Conservation (phyloP, 192 early-diverging fungal species). For the Pilaira anomala region DNA sequence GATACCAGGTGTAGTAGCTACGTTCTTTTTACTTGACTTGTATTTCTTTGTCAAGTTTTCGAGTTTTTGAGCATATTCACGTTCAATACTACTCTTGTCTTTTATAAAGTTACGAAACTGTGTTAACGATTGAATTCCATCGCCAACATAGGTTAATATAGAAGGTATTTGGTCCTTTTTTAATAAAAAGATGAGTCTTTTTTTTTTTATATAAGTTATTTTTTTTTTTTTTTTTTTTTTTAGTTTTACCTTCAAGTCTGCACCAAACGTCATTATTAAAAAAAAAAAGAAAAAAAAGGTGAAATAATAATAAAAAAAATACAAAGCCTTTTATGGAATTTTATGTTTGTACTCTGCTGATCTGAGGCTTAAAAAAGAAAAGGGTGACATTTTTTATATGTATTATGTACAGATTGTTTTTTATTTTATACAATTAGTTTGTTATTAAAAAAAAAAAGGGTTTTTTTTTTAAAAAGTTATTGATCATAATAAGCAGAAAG, state of each 20-base stretch:
- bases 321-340: too few species aligned
- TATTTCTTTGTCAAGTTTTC: slow-evolving; percentile 63
- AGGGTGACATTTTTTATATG: too few species aligned
- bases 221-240: not conserved
- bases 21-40: slow-evolving; percentile 35
- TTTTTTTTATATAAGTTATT: too few species aligned
- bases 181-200: too few species aligned
- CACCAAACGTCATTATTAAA: slow-evolving; percentile 24
- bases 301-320: slow-evolving; percentile 3
- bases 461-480: too few species aligned
- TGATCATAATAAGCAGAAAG: too few species aligned
- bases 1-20: not conserved
- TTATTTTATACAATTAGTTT: too few species aligned
- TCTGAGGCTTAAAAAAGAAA: too few species aligned
- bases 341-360: too few species aligned
- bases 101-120: slow-evolving; percentile 71
- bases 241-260: slow-evolving; percentile 19
- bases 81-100: slow-evolving; percentile 66
- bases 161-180: slow-evolving; percentile 53
- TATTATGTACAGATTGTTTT: too few species aligned
- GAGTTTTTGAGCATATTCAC: slow-evolving; percentile 65
- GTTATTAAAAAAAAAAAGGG: too few species aligned
- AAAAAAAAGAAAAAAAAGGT: not conserved
- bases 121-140: slow-evolving; percentile 56
- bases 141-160: slow-evolving; percentile 49